Evolutionary conservation across 2,329 filamentous ascomycete genomes (phyloP), one percentile per base, ranked within the genome.

Genomic region (Rhynchosporium agropyri): DNA sequence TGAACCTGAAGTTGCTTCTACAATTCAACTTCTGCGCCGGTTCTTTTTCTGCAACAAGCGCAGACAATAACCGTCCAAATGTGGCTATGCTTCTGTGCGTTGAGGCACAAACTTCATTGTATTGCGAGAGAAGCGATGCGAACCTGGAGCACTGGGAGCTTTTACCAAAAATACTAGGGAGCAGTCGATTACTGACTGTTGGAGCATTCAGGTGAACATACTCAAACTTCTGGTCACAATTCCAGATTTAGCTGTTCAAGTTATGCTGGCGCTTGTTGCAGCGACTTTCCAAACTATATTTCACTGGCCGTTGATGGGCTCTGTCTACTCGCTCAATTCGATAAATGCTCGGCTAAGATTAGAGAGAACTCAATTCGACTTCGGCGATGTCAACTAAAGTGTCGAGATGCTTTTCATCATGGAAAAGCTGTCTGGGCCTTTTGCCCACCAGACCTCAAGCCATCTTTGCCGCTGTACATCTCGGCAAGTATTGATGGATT

Each of bases 401-500:
- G 63, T 29, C 49, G 59, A 42, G 53, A 59, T 55, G 15, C 38
- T 26, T 64, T 64, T 26, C 58, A 61, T 55, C 28, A 28, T 42
- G 54, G 59, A 15, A 61, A 48, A 49, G 36, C 20, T 10, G 53
- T 61, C 26, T 61, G 63, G 63, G 42, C 58, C 0, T 62, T 64
- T 38, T 54, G 13, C 31, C 20, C 42, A 5, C 33, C 29, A 9
- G 5, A 10, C 4, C 20, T 28, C 4, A 5, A 45, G n/a, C 20
- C 26, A 31, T 48, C 20, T 38, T n/a, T 4, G 51, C 57, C 58
- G 9, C 31, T 64, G 2, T 64, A 53, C 26, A n/a, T 66, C 33
- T 66, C 54, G 6, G 28, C 56, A 36, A 64, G 48, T 26, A 62
- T 62, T 38, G 58, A 62, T 33, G 36, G 31, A 8, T 60, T 66